A percentile compares a stretch with the other conserved stretches of the same genome.
Conservation (phyloP, 1,139 yeast species). For the Geotrichum siamense region DNA sequence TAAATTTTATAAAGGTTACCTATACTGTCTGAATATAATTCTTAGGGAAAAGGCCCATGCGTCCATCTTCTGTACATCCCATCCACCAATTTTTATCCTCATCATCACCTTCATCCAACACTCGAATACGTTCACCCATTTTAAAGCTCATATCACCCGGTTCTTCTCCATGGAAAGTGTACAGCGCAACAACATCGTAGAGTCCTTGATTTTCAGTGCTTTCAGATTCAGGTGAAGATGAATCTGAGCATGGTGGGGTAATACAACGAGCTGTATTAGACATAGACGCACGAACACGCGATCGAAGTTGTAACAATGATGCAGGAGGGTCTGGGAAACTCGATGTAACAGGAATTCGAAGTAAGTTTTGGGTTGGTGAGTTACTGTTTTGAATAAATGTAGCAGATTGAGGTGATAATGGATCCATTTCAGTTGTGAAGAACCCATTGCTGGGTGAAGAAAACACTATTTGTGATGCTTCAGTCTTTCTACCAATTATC, state of each 20-base stretch:
- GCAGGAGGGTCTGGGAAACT: slow-evolving; percentile 10
- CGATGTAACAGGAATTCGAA: slow-evolving; percentile 17
- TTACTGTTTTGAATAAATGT: neutral
- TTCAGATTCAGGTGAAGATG: neutral
- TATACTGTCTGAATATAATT: slow-evolving; percentile 41
- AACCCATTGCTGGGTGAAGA: slow-evolving; percentile 17
- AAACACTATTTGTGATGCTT: slow-evolving; percentile 14
- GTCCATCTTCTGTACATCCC: slow-evolving; percentile 44
- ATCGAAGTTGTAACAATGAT: slow-evolving; percentile 11
- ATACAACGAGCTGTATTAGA: slow-evolving; percentile 18
- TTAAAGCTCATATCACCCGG: slow-evolving; percentile 47
- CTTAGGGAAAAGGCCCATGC: slow-evolving; percentile 48
- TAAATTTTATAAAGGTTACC: neutral
- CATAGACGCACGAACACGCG: slow-evolving; percentile 19
- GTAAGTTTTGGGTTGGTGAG: neutral
- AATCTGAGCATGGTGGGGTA: slow-evolving; percentile 7
- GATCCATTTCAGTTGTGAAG: slow-evolving; percentile 17
- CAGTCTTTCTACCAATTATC: slow-evolving; percentile 11
- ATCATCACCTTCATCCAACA: slow-evolving; percentile 38
- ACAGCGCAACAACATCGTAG: slow-evolving; percentile 25
- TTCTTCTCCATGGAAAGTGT: slow-evolving; percentile 34
- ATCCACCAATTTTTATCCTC: slow-evolving; percentile 53
- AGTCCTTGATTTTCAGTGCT: neutral
- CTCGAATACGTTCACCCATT: slow-evolving; percentile 44
- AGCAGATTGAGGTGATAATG: slow-evolving; percentile 6